Conservation (phyloP, 73 alveolate genomes). For the Uronychia binucleata region DNA sequence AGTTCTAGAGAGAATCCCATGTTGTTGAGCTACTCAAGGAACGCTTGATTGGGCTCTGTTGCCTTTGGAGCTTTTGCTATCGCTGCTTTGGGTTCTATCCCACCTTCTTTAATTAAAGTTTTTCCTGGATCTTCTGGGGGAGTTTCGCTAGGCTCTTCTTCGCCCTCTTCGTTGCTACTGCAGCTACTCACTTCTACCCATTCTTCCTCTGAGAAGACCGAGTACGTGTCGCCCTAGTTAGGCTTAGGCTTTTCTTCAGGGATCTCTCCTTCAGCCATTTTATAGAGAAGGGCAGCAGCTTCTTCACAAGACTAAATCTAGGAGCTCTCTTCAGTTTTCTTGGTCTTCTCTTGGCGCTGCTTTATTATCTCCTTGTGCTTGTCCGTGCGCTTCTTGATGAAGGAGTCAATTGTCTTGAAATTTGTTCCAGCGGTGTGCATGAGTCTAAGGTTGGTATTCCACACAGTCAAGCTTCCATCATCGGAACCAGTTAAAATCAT, state of each 20-base stretch:
- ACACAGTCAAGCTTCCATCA: slow-evolving; percentile 52
- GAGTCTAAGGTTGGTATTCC: slow-evolving; percentile 31
- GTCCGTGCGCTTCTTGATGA: not conserved
- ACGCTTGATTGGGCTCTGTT: slow-evolving; percentile 26
- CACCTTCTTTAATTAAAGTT: not conserved
- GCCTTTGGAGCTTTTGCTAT: not conserved
- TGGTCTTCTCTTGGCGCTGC: too few species aligned
- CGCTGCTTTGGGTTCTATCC: not conserved
- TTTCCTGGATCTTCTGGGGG: not conserved
- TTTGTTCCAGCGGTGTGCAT: slow-evolving; percentile 3
- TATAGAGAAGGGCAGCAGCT: not conserved
- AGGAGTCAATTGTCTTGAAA: not conserved
- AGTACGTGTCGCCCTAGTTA: not conserved
- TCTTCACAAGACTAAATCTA: too few species aligned
- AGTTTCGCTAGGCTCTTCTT: not conserved
- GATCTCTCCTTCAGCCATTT: not conserved
- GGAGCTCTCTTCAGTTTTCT: too few species aligned
- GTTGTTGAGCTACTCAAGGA: slow-evolving; percentile 5
- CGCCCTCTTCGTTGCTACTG: not conserved
- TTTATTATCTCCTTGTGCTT: not conserved
- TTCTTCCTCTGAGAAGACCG: not conserved
- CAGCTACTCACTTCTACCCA: not conserved
- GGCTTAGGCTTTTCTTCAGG: not conserved
- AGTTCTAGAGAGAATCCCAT: slow-evolving; percentile 48
- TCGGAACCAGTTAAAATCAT: slow-evolving; percentile 20